These are phyloP conservation scores for Daldinia decipiens DNA, from an alignment of 495 filamentous ascomycete genomes.

Conservation along the genomic window DNA sequence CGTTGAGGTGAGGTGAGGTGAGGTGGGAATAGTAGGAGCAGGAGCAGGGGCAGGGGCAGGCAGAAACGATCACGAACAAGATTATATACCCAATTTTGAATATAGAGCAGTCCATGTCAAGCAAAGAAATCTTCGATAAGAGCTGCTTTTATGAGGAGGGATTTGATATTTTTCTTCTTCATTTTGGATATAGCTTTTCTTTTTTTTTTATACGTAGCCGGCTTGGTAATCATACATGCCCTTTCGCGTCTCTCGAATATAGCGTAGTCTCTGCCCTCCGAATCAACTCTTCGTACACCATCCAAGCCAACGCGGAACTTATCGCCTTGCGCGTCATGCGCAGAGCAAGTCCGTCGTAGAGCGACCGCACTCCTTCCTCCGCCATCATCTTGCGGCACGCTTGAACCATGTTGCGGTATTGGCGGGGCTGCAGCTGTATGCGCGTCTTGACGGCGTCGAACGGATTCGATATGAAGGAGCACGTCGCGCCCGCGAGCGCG, in stretches of 20 bases:
- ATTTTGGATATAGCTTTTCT: not conserved
- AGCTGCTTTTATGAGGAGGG: constrained; percentile 20
- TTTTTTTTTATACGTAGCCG: not conserved
- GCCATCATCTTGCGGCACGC: constrained; percentile 78
- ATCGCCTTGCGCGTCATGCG: constrained; percentile 92
- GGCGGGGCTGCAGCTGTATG: constrained; percentile 85
- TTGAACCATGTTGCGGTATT: constrained; percentile 86
- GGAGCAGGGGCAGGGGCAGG: not conserved
- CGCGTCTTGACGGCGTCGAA: constrained; percentile 97
- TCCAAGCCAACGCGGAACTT: constrained; percentile 93
- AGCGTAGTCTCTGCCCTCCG: constrained; percentile 75
- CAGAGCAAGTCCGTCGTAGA: constrained; percentile 88
- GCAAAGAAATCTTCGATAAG: not conserved
- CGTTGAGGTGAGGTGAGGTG: not conserved
- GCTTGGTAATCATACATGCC: constrained; percentile 32
- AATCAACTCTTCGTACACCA: constrained; percentile 93
- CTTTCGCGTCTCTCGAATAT: constrained; percentile 46
- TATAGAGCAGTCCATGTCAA: not conserved
- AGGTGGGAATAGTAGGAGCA: too few relatives aligned
- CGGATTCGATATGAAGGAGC: constrained; percentile 90
- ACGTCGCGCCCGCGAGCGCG: constrained; percentile 78
- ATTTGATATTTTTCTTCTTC: constrained; percentile 12
- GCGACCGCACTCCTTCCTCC: constrained; percentile 81
- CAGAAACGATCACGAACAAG: constrained; percentile 20
- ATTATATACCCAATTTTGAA: constrained; percentile 20